Conservation (phyloP, 257 asterid species). For the Nicotiana tabacum region DNA sequence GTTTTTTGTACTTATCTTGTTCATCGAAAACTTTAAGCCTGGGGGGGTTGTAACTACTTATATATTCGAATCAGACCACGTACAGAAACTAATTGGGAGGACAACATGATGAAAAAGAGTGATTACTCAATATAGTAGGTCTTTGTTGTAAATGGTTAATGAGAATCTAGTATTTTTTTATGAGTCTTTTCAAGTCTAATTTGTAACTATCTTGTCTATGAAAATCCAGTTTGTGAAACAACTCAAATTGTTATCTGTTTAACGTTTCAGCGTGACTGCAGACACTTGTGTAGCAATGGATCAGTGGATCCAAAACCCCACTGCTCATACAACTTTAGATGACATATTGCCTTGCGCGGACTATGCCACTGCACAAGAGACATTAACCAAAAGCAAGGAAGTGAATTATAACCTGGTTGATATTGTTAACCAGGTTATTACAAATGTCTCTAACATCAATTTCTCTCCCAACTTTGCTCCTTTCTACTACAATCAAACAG, state of each 20-base stretch:
- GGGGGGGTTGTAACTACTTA: background rate
- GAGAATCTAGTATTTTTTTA: background rate
- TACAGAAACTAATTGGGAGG: background rate
- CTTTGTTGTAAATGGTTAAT: background rate
- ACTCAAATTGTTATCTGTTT: background rate
- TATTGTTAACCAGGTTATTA: conserved; percentile 23
- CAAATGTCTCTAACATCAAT: conserved; percentile 28
- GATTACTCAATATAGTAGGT: background rate
- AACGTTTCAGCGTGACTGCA: conserved; percentile 21
- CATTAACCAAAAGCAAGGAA: conserved; percentile 20
- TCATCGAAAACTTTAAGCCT: background rate
- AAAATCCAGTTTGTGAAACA: background rate
- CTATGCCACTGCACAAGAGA: conserved; percentile 18
- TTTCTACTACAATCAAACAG: conserved; percentile 33
- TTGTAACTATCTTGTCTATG: background rate
- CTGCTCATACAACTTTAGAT: conserved; percentile 28
- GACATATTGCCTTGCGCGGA: conserved; percentile 31
- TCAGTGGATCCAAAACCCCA: conserved; percentile 39
- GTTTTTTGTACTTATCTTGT: background rate
- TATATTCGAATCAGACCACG: too few species aligned
- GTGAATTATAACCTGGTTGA: conserved; percentile 20
- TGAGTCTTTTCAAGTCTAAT: background rate
- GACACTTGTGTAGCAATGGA: conserved; percentile 40
- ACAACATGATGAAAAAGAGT: background rate
- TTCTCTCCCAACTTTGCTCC: conserved; percentile 25